Conservation (phyloP, 2,329 filamentous ascomycete species). For the Hymenoscyphus occultus region DNA sequence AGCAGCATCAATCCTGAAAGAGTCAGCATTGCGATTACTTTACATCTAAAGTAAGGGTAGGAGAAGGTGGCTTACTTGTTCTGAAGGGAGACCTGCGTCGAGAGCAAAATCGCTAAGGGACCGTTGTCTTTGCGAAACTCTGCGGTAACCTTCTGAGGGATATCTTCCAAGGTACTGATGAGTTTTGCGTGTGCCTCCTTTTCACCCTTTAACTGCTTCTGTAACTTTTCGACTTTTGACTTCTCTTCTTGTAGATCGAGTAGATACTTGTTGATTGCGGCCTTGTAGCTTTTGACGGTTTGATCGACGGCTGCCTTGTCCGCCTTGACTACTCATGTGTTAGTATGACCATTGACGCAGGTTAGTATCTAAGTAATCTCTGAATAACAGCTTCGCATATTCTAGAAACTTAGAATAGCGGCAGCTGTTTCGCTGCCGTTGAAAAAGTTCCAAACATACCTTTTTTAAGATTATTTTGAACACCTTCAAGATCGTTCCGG, state of each 20-base stretch:
- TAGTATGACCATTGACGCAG: background rate
- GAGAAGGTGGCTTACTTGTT: constrained; percentile 30
- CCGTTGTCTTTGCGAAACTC: constrained; percentile 27
- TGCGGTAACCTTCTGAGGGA: constrained; percentile 18
- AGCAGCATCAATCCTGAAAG: constrained; percentile 26
- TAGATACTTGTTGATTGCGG: constrained; percentile 18
- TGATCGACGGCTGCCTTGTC: background rate
- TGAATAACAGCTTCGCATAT: too few relatives aligned
- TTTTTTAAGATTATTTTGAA: background rate
- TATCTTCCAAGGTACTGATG: constrained; percentile 24
- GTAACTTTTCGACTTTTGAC: constrained; percentile 19
- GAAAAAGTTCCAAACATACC: background rate
- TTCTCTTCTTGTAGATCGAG: constrained; percentile 22
- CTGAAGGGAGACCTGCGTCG: constrained; percentile 22
- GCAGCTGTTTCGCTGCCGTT: background rate
- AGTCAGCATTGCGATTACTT: constrained; percentile 11
- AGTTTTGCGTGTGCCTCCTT: constrained; percentile 22
- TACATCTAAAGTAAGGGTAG: background rate
- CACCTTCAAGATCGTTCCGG: background rate
- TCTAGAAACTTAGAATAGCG: too few relatives aligned
- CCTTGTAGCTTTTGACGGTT: background rate
- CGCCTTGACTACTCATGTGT: background rate
- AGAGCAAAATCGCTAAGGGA: constrained; percentile 22
- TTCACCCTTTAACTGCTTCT: constrained; percentile 23
- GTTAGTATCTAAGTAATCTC: too few relatives aligned